These are phyloP conservation scores for Euphorbia neoarborescens DNA, from an alignment of 441 rosid species.

Conservation along the genomic window DNA sequence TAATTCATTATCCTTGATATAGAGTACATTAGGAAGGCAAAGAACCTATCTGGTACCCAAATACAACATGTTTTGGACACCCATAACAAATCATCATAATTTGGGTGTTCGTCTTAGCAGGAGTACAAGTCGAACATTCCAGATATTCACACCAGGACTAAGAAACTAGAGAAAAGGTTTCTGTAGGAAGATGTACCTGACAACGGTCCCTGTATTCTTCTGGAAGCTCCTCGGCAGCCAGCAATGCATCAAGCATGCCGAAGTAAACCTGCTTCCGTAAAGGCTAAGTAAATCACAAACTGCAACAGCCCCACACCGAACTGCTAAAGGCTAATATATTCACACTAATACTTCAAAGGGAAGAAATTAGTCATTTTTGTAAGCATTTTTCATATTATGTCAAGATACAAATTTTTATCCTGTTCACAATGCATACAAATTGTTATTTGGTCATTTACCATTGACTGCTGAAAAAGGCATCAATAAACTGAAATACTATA, in stretches of 20 bases:
- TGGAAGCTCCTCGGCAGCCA: conserved; percentile 67
- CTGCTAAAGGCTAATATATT: not conserved
- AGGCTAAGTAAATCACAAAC: not conserved
- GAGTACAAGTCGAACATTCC: not conserved
- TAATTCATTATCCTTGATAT: not conserved
- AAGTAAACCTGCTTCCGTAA: conserved; percentile 47
- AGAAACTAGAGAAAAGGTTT: not conserved
- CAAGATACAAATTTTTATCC: not conserved
- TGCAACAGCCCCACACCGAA: not conserved
- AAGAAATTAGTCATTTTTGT: not conserved
- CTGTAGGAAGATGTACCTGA: conserved; percentile 37
- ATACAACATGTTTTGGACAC: not conserved
- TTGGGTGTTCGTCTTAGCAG: not conserved
- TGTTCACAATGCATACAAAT: not conserved
- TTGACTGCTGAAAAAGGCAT: not conserved
- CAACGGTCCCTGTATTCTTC: conserved; percentile 58
- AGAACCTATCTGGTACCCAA: not conserved
- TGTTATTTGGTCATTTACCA: not conserved
- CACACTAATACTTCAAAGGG: not conserved
- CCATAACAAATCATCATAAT: not conserved
- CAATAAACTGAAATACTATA: conserved; percentile 2
- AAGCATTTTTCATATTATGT: not conserved
- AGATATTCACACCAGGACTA: not conserved
- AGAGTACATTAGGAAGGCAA: not conserved
- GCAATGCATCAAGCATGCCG: conserved; percentile 70